phyloP scores from a whole-genome alignment of 371 early-diverging fungal species.

The Amoeboaphelidium protococcarum region DNA sequence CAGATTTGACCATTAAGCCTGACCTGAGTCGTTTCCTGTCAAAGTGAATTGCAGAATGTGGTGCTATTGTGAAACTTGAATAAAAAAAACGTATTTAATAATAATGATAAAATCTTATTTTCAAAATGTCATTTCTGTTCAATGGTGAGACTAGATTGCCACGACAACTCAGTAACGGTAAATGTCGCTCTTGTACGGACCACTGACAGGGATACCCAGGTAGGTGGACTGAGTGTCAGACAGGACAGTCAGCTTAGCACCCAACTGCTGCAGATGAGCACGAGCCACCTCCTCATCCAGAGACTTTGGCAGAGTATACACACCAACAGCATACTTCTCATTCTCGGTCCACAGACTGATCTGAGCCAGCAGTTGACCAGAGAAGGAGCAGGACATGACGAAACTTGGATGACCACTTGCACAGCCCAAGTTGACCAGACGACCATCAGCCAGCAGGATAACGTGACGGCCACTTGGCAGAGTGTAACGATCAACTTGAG shows the following conservation, averaged over 20 bases:
- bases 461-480: conserved; percentile 77
- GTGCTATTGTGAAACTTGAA: no score
- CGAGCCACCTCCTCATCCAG: conserved; percentile 96
- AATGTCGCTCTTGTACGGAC: conserved; percentile 91
- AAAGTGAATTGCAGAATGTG: no score
- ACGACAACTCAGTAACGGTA: conserved; percentile 17
- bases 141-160: no score
- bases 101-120: no score
- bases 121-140: no score
- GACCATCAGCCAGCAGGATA: conserved; percentile 87
- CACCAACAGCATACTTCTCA: conserved; percentile 67
- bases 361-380: conserved; percentile 95
- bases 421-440: conserved; percentile 97
- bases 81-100: no score
- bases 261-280: conserved; percentile 82
- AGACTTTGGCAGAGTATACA: conserved; percentile 94
- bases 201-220: conserved; percentile 49
- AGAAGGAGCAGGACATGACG: conserved; percentile 98
- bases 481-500: conserved; percentile 92
- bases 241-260: conserved; percentile 63
- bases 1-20: conserved; percentile 14
- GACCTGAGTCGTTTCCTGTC: not conserved
- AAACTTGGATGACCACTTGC: conserved; percentile 96
- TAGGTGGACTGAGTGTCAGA: conserved; percentile 51
- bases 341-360: conserved; percentile 90